Evolutionary conservation across 2,329 filamentous ascomycete genomes (phyloP), one percentile per base, ranked within the genome.

Genomic region (Beauveria caledonica): DNA sequence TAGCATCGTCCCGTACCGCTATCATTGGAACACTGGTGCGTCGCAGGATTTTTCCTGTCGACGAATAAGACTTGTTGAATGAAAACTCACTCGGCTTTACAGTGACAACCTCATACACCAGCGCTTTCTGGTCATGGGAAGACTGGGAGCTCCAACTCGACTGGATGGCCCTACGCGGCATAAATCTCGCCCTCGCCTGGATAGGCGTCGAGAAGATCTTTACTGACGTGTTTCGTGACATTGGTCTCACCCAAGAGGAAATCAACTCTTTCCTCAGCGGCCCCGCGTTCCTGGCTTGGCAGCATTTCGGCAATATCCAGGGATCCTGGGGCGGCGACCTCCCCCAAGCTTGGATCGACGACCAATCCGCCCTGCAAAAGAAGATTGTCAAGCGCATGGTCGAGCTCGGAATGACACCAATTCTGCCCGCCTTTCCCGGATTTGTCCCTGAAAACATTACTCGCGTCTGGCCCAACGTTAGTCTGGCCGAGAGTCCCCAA

Each of bases 251-350:
- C 0, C 69, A 78, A 42, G 64, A 68, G 5, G 77, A 81, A 27
- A 78, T 81, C 51, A 55, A 70, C 1, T 67, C 72, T 1, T 82
- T 79, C 66, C 70, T 82, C 57, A 78, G 74, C 53, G 78, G 79
- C 0, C 79, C 79, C 1, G 78, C 78, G 0, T 81, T 81, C 60
- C 77, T 79, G 61, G 71, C 78, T 11, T 82, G 79, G 79, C 81
- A 81, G 63, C 75, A 77, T n/a, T 78, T 82, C 60, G 79, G 78
- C 10, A 82, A 82, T 63, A 80, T 79, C 19, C 78, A 80, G 63
- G 75, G 76, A 8, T 78, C 76, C 1, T 81, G 78, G 79, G 74
- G 73, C 39, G 76, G 73, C 6, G 67, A 73, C 2, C 64, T 81
- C 13, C 76, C 79, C 4, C 62, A 70, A 27, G 64, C 69, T 29